These are phyloP conservation scores for Oryza glaberrima DNA, from an alignment of 176 grass and related monocot species.

Conservation along the genomic window DNA sequence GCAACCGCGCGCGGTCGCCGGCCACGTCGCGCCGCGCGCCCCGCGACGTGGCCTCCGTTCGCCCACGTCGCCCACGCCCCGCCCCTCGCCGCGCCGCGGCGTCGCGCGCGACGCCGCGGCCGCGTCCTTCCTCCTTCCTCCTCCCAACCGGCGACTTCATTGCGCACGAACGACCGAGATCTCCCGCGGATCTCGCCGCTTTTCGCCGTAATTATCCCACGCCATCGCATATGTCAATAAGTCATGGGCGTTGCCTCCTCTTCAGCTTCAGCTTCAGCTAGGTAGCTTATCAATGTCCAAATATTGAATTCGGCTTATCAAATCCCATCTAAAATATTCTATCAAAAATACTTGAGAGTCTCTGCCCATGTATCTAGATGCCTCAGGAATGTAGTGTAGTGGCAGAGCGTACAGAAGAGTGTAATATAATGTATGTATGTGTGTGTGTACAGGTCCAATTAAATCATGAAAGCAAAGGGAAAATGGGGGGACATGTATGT, in stretches of 20 bases:
- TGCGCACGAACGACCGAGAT: neutral
- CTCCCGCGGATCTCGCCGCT: slow-evolving; percentile 13
- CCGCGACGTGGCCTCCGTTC: slow-evolving; percentile 41
- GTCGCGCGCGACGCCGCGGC: no score
- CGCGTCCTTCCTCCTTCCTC: no score
- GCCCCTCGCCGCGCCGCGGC: no score
- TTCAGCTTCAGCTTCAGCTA: no score
- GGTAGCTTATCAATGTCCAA: neutral
- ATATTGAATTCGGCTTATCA: no score
- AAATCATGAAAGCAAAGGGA: neutral
- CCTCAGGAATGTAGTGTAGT: neutral
- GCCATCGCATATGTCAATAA: neutral
- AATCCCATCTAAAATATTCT: no score
- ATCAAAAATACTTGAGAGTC: neutral
- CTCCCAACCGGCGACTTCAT: slow-evolving; percentile 49
- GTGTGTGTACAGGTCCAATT: neutral
- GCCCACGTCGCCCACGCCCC: slow-evolving; percentile 34
- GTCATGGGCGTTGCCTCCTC: neutral
- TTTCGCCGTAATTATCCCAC: slow-evolving; percentile 28
- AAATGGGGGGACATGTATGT: neutral
- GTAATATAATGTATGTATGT: no score
- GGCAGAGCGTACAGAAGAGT: no score
- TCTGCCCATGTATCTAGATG: neutral
- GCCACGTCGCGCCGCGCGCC: slow-evolving; percentile 22
- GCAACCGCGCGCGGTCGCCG: neutral